Evolutionary conservation across 352 stramenopile genomes (phyloP).

Genomic region (Albugo candida): DNA sequence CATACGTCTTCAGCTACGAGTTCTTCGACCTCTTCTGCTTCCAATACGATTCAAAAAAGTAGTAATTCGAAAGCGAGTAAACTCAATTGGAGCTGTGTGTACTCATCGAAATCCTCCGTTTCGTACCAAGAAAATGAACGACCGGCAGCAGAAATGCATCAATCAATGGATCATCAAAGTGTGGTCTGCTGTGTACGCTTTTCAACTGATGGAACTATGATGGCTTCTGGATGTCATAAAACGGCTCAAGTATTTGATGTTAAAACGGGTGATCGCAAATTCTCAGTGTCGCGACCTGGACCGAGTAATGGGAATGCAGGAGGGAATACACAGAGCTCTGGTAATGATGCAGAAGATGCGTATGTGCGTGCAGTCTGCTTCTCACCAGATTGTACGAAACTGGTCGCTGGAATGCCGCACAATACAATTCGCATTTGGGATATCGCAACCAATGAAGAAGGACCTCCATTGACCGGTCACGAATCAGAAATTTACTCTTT

Average conservation of each 20-base stretch:
- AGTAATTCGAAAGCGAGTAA: slow-evolving; percentile 64
- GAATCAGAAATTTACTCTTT: slow-evolving; percentile 77
- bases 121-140: slow-evolving; percentile 60
- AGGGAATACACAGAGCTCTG: slow-evolving; percentile 4
- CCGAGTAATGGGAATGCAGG: not conserved
- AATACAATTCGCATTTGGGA: slow-evolving; percentile 79
- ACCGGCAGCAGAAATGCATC: slow-evolving; percentile 63
- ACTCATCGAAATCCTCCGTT: slow-evolving; percentile 46
- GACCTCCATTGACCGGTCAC: slow-evolving; percentile 55
- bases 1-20: not conserved
- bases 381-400: slow-evolving; percentile 64
- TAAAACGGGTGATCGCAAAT: slow-evolving; percentile 66
- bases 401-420: slow-evolving; percentile 74
- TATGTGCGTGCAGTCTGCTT: slow-evolving; percentile 75
- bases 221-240: slow-evolving; percentile 75
- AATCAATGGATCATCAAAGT: slow-evolving; percentile 80
- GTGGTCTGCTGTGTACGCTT: slow-evolving; percentile 76
- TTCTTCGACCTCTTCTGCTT: slow-evolving; percentile 1
- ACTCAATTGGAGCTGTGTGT: slow-evolving; percentile 73
- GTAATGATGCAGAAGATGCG: slow-evolving; percentile 54
- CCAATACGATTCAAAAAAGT: slow-evolving; percentile 46
- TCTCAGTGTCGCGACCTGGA: slow-evolving; percentile 47
- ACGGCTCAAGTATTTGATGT: slow-evolving; percentile 75
- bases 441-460: slow-evolving; percentile 73
- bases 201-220: slow-evolving; percentile 65